Base-by-base conservation (phyloP, 352 stramenopile species). In the Phytophthora pinifolia region DNA sequence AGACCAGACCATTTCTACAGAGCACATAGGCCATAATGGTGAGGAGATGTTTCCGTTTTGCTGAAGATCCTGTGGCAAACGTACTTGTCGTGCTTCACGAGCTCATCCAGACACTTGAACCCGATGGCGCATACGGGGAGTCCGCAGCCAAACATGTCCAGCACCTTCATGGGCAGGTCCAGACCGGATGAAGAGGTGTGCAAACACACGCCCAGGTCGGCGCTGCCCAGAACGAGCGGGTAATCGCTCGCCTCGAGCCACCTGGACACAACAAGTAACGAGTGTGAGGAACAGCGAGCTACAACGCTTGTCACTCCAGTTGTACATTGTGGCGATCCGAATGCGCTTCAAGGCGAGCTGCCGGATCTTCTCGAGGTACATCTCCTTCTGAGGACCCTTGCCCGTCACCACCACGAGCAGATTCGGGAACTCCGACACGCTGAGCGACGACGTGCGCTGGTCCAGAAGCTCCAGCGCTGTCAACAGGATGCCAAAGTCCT, bases 111-210 rank as follows among this genome's bases (percentile, higher is more conserved):
- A 58, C 94, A 98, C 46, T 89, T 73, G 79, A 99, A 99, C 35
- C 73, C 75, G 29, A 98, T 83, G 3, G 97, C 97, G 62, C 95
- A 98, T 0, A 99, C 98, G 14, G 98, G 98, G 31, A 99, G 76
- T 12, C 87, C 83, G 54, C 89, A 97, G 31, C 98, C 98, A 81
- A 99, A 99, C 92, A 99, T 98, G 74, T 99, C 98, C 30, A 99
- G 75, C 37, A 99, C 96, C 55, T 99, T 99, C 97, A 99, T 99
- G 5, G 98, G 98, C 36, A 99, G 71, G 73, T 99, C 98, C 30
- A 99, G 70, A 1, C 97, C 98, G 5, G 89, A 98, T 3, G 96
- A 99, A 4, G 94, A 99, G 9, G 95, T 99, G 79, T 99, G 98
- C n/a, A 99, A 79, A 29, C 91, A 99, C 32, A 99, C 84, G 36